Evolutionary conservation across 192 early-diverging fungal genomes (phyloP).

Genomic region (Thoreauomyces humboldtii): DNA sequence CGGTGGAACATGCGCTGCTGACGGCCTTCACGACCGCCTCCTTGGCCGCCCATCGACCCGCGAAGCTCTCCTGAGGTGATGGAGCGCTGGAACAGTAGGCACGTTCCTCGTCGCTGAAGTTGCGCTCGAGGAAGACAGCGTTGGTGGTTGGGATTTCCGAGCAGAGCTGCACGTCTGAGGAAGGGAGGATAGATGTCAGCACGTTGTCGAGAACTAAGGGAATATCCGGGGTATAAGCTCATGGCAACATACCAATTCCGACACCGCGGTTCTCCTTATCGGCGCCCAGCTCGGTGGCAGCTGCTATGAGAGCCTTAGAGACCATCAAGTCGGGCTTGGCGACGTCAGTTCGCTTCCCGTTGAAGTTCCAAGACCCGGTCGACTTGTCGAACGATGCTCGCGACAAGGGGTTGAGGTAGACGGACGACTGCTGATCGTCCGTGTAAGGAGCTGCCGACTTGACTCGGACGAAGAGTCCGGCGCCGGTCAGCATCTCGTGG

Average conservation of each 20-base stretch:
- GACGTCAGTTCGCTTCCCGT: conserved; percentile 29
- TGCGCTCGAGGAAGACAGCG: conserved; percentile 83
- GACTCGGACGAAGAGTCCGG: conserved; percentile 77
- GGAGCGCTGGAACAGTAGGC: conserved; percentile 71
- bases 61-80: conserved; percentile 78
- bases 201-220: too few species aligned
- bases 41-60: conserved; percentile 95
- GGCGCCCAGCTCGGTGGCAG: conserved; percentile 34
- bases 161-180: conserved; percentile 82
- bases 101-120: conserved; percentile 81
- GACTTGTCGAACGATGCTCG: conserved; percentile 77
- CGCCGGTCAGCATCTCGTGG: conserved; percentile 84
- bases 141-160: conserved; percentile 79
- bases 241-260: conserved; percentile 7
- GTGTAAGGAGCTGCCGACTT: conserved; percentile 86
- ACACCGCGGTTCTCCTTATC: conserved; percentile 17
- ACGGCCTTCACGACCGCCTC: conserved; percentile 95
- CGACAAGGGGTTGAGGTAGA: conserved; percentile 85
- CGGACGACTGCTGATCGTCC: conserved; percentile 70
- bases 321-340: conserved; percentile 51
- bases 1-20: conserved; percentile 54
- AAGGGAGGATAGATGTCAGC: background rate
- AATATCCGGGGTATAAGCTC: too few species aligned
- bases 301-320: conserved; percentile 50
- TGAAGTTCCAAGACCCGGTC: conserved; percentile 69